Percentiles rank a stretch among this genome's conserved stretches.
phyloP scores from a whole-genome alignment of 2,329 filamentous ascomycete species.

The Aurifilum marmelostoma region DNA sequence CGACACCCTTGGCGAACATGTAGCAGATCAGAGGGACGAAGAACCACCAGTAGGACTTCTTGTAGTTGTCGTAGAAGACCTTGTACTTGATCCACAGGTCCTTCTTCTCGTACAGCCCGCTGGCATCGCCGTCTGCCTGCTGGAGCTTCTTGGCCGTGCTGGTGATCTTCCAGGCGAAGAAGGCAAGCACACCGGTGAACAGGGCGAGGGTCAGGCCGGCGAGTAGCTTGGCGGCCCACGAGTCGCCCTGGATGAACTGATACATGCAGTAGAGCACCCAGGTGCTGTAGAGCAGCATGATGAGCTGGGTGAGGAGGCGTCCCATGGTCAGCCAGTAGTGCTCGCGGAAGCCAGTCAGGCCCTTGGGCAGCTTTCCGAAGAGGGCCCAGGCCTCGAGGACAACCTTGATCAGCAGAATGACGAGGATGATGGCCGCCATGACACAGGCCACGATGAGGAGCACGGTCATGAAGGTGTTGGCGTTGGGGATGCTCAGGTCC shows the following conservation, averaged over 20 bases:
- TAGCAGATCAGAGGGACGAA: slow-evolving; percentile 90
- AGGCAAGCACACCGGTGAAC: slow-evolving; percentile 80
- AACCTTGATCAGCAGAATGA: slow-evolving; percentile 87
- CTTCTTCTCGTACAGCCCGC: slow-evolving; percentile 83
- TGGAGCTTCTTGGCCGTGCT: slow-evolving; percentile 74
- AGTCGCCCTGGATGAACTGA: slow-evolving; percentile 92
- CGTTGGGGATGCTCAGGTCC: slow-evolving; percentile 79
- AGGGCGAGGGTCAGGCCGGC: slow-evolving; percentile 79
- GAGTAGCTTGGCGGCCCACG: slow-evolving; percentile 85
- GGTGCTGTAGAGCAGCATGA: slow-evolving; percentile 88
- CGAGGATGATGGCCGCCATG: slow-evolving; percentile 79
- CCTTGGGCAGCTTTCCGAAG: slow-evolving; percentile 83
- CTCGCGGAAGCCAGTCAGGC: slow-evolving; percentile 82
- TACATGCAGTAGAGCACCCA: slow-evolving; percentile 97
- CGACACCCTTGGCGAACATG: slow-evolving; percentile 84
- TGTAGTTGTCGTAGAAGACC: slow-evolving; percentile 95
- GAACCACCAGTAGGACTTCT: slow-evolving; percentile 94
- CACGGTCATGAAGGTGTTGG: slow-evolving; percentile 96
- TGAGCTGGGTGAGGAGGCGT: slow-evolving; percentile 85
- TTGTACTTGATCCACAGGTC: slow-evolving; percentile 93
- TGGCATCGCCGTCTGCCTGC: slow-evolving; percentile 71
- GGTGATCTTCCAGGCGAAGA: slow-evolving; percentile 86
- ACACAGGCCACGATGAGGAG: slow-evolving; percentile 87
- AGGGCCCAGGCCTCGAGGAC: slow-evolving; percentile 89
- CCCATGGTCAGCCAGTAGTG: slow-evolving; percentile 95